phyloP scores from a whole-genome alignment of 805 yeast genomes.

The Saturnispora kantuleensis region DNA sequence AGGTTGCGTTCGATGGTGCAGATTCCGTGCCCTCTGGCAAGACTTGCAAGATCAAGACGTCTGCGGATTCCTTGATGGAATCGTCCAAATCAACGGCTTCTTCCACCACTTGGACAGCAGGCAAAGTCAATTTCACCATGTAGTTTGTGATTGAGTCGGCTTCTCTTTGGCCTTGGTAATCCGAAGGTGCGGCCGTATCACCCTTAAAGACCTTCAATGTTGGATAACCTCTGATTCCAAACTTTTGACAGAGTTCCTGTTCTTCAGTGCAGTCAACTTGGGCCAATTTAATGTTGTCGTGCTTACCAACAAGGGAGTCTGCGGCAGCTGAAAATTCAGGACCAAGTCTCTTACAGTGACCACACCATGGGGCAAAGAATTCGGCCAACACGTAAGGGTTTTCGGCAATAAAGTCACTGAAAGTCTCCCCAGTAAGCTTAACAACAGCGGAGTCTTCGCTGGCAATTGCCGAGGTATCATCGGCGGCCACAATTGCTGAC shows the following conservation, averaged over 20 bases:
- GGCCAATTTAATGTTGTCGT: slow-evolving; percentile 57
- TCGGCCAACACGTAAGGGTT: slow-evolving; percentile 79
- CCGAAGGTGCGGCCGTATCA: slow-evolving; percentile 34
- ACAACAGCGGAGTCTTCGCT: slow-evolving; percentile 83
- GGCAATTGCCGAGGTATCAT: slow-evolving; percentile 55
- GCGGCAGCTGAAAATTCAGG: slow-evolving; percentile 76
- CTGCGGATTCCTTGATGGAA: slow-evolving; percentile 34
- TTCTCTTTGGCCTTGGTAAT: slow-evolving; percentile 79
- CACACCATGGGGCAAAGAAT: slow-evolving; percentile 97
- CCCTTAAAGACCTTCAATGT: slow-evolving; percentile 69
- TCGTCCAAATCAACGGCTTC: slow-evolving; percentile 41
- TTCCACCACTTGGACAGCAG: slow-evolving; percentile 51
- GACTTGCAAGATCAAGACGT: slow-evolving; percentile 50
- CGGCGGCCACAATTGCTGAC: slow-evolving; percentile 21
- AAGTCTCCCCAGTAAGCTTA: slow-evolving; percentile 57
- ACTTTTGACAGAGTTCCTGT: slow-evolving; percentile 56
- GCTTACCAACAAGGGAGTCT: slow-evolving; percentile 38
- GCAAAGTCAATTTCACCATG: slow-evolving; percentile 75
- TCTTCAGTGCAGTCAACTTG: slow-evolving; percentile 83
- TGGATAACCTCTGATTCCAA: slow-evolving; percentile 75
- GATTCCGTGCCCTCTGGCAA: slow-evolving; percentile 25
- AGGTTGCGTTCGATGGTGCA: slow-evolving; percentile 41
- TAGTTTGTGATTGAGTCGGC: slow-evolving; percentile 67
- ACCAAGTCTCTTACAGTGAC: slow-evolving; percentile 83
- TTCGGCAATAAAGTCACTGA: slow-evolving; percentile 51